Evolutionary conservation across 2,329 filamentous ascomycete species (phyloP).

Genomic region (Aspergillus thermomutatus): DNA sequence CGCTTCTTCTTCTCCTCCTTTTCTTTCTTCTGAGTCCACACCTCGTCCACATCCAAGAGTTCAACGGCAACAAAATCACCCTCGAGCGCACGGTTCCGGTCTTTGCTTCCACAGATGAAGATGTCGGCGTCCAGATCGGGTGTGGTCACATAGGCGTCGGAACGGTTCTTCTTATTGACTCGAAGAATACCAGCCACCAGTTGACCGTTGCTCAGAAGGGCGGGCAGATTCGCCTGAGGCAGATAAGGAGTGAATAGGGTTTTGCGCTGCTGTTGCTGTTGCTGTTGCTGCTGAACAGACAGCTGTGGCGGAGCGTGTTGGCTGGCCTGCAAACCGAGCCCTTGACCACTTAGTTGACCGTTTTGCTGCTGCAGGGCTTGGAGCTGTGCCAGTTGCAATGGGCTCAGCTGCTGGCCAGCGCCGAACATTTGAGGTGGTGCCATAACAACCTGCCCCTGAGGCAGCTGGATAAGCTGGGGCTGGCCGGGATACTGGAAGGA

Average conservation of each 20-base stretch:
- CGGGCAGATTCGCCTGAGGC: slow-evolving; percentile 88
- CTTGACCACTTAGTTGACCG: slow-evolving; percentile 75
- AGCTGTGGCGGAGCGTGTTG: slow-evolving; percentile 68
- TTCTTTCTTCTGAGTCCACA: slow-evolving; percentile 97
- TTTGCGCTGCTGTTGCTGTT: slow-evolving; percentile 90
- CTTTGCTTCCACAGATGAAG: slow-evolving; percentile 99
- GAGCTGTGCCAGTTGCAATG: slow-evolving; percentile 82
- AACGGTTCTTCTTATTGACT: slow-evolving; percentile 99
- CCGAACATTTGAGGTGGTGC: slow-evolving; percentile 75
- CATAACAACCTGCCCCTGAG: slow-evolving; percentile 77
- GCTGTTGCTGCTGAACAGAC: slow-evolving; percentile 57
- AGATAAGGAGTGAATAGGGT: slow-evolving; percentile 98
- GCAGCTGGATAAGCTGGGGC: slow-evolving; percentile 81
- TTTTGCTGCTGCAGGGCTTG: slow-evolving; percentile 95
- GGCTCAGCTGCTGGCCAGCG: slow-evolving; percentile 79
- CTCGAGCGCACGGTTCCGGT: slow-evolving; percentile 93
- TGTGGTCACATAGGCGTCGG: slow-evolving; percentile 95
- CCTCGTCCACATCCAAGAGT: slow-evolving; percentile 94
- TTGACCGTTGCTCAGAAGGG: slow-evolving; percentile 84
- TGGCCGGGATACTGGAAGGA: slow-evolving; percentile 87
- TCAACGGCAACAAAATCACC: slow-evolving; percentile 95
- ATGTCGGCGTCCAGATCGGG: slow-evolving; percentile 95
- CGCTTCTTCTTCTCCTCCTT: slow-evolving; percentile 99
- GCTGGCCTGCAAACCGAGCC: slow-evolving; percentile 63
- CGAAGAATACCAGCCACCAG: slow-evolving; percentile 94